phyloP scores from a whole-genome alignment of 345 rosid genomes.

The Ailanthus altissimus region DNA sequence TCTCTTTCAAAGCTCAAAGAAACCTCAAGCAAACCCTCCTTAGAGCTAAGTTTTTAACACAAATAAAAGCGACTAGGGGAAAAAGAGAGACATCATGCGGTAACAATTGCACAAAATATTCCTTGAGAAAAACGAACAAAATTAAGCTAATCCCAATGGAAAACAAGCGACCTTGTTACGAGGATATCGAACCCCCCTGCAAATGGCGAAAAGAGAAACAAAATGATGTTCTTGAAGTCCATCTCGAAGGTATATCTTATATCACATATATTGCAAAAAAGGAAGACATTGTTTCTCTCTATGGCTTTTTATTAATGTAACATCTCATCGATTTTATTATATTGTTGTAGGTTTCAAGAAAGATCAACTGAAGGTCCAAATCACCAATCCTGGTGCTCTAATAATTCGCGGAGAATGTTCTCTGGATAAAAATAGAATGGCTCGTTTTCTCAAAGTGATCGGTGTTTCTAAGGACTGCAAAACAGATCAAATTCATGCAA shows the following conservation, averaged over 20 bases:
- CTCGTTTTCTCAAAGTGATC: slow-evolving; percentile 17
- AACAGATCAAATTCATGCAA: neutral
- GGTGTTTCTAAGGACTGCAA: slow-evolving; percentile 1
- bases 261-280: neutral
- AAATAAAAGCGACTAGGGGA: neutral
- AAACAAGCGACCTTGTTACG: slow-evolving; percentile 15
- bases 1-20: slow-evolving; percentile 9
- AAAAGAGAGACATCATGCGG: neutral
- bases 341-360: slow-evolving; percentile 24
- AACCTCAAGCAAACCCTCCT: neutral
- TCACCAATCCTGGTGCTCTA: neutral
- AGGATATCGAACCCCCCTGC: slow-evolving; percentile 54
- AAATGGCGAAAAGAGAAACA: slow-evolving; percentile 38
- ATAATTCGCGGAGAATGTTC: slow-evolving; percentile 18
- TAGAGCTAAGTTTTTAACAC: no score
- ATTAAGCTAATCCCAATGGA: neutral
- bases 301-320: no score
- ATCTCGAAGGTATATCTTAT: slow-evolving; percentile 40
- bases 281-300: no score
- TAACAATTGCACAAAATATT: neutral
- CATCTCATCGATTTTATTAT: neutral
- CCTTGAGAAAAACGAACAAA: neutral
- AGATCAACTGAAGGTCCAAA: slow-evolving; percentile 16
- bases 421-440: neutral
- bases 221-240: slow-evolving; percentile 40